Evolutionary conservation across 2,329 filamentous ascomycete genomes (phyloP).

Genomic region (Colletotrichum destructivum): DNA sequence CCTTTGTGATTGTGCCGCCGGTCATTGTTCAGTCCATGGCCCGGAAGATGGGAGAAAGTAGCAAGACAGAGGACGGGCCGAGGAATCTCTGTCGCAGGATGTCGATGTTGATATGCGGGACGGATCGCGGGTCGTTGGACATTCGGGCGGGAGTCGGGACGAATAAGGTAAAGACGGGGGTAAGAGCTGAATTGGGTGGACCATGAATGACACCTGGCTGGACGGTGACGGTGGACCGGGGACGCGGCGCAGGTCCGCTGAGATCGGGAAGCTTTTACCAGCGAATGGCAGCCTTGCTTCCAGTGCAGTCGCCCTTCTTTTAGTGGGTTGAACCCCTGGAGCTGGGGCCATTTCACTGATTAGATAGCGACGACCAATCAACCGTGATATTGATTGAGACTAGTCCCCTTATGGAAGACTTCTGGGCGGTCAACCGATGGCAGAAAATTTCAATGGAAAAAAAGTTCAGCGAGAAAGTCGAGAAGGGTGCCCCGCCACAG

Average conservation of each 20-base stretch:
- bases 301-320: slow-evolving; percentile 31
- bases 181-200: slow-evolving; percentile 17
- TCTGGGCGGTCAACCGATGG: slow-evolving; percentile 42
- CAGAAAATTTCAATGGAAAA: slow-evolving; percentile 49
- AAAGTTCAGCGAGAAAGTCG: slow-evolving; percentile 47
- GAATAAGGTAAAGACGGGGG: slow-evolving; percentile 26
- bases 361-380: slow-evolving; percentile 38
- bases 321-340: slow-evolving; percentile 38
- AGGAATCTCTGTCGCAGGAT: slow-evolving; percentile 4
- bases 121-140: slow-evolving; percentile 14
- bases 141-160: slow-evolving; percentile 35
- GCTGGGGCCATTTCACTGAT: slow-evolving; percentile 29
- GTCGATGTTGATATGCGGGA: slow-evolving; percentile 16
- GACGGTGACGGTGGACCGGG: slow-evolving; percentile 4
- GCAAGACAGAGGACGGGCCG: slow-evolving; percentile 12
- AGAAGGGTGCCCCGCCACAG: slow-evolving; percentile 52
- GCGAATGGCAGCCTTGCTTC: slow-evolving; percentile 25
- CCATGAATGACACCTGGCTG: slow-evolving; percentile 47
- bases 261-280: slow-evolving; percentile 16
- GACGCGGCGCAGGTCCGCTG: slow-evolving; percentile 21
- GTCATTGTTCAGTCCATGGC: slow-evolving; percentile 43
- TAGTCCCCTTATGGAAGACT: slow-evolving; percentile 24
- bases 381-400: neutral
- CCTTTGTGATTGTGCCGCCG: slow-evolving; percentile 54
- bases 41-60: slow-evolving; percentile 12